These are phyloP conservation scores for Aphanomyces astaci DNA, from an alignment of 352 stramenopile genomes.

Conservation along the genomic window DNA sequence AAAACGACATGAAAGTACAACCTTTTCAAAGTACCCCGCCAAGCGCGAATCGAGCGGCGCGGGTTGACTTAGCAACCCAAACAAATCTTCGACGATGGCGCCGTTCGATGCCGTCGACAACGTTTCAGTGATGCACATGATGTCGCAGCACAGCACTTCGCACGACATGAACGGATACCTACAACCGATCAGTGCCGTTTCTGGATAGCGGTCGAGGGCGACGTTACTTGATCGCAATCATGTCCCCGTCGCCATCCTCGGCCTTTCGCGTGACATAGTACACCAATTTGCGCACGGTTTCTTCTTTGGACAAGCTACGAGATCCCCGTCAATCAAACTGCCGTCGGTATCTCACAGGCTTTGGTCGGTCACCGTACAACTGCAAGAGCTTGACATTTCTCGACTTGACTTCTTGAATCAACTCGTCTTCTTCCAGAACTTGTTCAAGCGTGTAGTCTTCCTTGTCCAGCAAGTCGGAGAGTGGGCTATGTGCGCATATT, in stretches of 20 bases:
- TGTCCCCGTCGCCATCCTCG: constrained; percentile 42
- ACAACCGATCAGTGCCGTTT: too few relatives aligned
- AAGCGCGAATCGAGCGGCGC: constrained; percentile 86
- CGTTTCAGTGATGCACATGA: constrained; percentile 88
- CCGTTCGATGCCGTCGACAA: constrained; percentile 56
- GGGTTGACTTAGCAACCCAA: constrained; percentile 83
- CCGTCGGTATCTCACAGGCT: neutral
- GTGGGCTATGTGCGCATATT: constrained; percentile 40
- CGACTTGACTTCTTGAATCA: constrained; percentile 96
- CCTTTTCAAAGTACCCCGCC: constrained; percentile 96
- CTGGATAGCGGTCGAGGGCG: too few relatives aligned
- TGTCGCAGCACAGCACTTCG: constrained; percentile 96
- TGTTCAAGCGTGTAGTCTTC: constrained; percentile 90
- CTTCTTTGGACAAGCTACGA: constrained; percentile 58
- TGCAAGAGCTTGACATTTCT: constrained; percentile 92
- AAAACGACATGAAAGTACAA: too few relatives aligned
- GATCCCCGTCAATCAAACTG: neutral
- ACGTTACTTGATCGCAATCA: constrained; percentile 56
- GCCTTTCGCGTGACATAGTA: constrained; percentile 63
- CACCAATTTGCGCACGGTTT: constrained; percentile 57
- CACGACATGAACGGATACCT: constrained; percentile 97
- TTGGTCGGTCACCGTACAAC: constrained; percentile 55
- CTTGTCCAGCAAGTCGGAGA: constrained; percentile 93
- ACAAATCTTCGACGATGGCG: constrained; percentile 85
- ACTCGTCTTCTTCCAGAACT: constrained; percentile 93